Evolutionary conservation across 129 eudicot species (phyloP), one percentile per base, ranked within the genome.

Genomic region (Flaveria ramosissima): DNA sequence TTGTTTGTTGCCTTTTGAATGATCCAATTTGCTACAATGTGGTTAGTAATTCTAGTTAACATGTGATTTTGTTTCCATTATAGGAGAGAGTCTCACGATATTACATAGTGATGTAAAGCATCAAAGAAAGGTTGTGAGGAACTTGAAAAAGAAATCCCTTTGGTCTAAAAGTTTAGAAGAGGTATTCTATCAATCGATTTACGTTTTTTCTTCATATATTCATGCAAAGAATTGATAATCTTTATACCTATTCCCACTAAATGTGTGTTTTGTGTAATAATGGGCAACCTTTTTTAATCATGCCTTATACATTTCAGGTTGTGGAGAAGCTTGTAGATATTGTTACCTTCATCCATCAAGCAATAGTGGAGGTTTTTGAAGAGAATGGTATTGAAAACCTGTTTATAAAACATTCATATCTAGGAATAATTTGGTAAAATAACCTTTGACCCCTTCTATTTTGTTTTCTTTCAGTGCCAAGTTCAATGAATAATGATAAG

Each of bases 291-390:
- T 62, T 53, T 17, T 75, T n/a, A 62, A 62, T 20, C 9, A 14
- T 24, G 62, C 52, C 62, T 21, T 30, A 21, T 15, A 46, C 19
- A 27, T 53, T 83, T 61, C 39, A 92, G 96, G 87, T 93, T 66
- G 89, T 93, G 75, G 97, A 93, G 96, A 93, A 87, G 87, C 90
- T 93, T 55, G 93, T 93, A 63, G 97, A 89, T 79, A 76, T 90
- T 41, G 96, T 91, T 63, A 82, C 91, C 80, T 93, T 82, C 85
- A 87, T 93, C 53, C 98, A 89, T 81, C 93, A 93, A 82, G 91
- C 86, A 65, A 93, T 93, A 76, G 65, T 71, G 57, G 91, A 86
- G 78, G 92, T 86, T 69, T 91, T 93, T 84, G 98, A 86, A 80
- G 89, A 86, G 20, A 88, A 81, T 83, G 93, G 94, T 93, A 86